These are phyloP conservation scores for Podila verticillata DNA, from an alignment of 192 early-diverging fungal species.

Conservation along the genomic window DNA sequence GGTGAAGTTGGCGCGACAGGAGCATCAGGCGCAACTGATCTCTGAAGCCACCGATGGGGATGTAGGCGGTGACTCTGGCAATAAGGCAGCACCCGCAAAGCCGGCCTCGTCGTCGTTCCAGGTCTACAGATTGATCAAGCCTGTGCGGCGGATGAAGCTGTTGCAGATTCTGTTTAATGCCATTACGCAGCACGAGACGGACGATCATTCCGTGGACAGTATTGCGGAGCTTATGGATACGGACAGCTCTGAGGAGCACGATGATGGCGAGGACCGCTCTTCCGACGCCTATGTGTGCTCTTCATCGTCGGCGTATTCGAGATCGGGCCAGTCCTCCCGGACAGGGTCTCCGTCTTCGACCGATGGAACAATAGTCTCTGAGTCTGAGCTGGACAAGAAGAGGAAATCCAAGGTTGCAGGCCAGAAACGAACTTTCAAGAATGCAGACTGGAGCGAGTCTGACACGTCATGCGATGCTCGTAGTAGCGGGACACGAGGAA, in stretches of 20 bases:
- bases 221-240: neutral
- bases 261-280: neutral
- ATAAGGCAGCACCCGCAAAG: neutral
- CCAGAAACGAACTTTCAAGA: too few relatives aligned
- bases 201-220: neutral
- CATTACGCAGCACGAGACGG: constrained; percentile 12
- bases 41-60: neutral
- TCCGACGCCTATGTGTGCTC: too few relatives aligned
- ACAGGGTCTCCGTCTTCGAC: too few relatives aligned
- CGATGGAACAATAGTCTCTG: too few relatives aligned
- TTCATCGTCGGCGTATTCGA: too few relatives aligned
- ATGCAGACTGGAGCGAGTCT: too few relatives aligned
- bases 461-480: neutral
- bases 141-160: constrained; percentile 36
- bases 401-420: too few relatives aligned
- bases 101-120: constrained; percentile 20
- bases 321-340: too few relatives aligned
- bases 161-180: constrained; percentile 41
- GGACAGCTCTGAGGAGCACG: neutral
- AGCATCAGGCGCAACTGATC: too few relatives aligned
- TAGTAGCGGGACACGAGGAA: constrained; percentile 14
- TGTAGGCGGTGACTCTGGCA: neutral
- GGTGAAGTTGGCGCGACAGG: constrained; percentile 12
- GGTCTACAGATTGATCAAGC: constrained; percentile 44
- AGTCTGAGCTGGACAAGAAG: too few relatives aligned